phyloP scores from a whole-genome alignment of 768 basidiomycete genomes.

The Leccinum fibrillosum region DNA sequence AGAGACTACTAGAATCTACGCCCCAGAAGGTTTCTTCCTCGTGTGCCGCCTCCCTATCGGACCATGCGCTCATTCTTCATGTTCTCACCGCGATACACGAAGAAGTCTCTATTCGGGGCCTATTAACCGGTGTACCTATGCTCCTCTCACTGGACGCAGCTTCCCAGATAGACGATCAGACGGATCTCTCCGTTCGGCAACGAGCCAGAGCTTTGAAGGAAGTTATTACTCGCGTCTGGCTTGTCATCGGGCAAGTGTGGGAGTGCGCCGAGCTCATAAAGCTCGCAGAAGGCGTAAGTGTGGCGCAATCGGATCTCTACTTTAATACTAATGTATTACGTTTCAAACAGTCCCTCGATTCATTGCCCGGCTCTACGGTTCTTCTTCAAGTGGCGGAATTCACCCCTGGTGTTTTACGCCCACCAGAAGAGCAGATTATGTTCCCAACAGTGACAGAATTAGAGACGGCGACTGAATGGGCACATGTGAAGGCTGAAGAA shows the following conservation, averaged over 20 bases:
- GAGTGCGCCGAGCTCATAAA: constrained; percentile 51
- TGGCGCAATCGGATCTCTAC: constrained; percentile 10
- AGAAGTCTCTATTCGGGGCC: constrained; percentile 68
- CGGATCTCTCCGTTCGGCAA: constrained; percentile 37
- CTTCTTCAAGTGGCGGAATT: constrained; percentile 36
- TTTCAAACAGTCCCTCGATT: constrained; percentile 42
- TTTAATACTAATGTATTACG: constrained; percentile 14
- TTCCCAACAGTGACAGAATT: constrained; percentile 35
- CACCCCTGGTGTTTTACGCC: constrained; percentile 40
- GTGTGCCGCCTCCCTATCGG: constrained; percentile 60
- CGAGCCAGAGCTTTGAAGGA: constrained; percentile 58
- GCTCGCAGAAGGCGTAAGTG: constrained; percentile 54
- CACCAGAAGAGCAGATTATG: constrained; percentile 42
- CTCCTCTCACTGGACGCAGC: constrained; percentile 67
- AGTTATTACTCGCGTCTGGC: constrained; percentile 63
- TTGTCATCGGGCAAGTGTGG: constrained; percentile 69
- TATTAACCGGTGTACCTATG: constrained; percentile 84
- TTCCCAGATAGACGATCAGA: constrained; percentile 40
- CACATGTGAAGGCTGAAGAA: constrained; percentile 49
- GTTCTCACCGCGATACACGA: constrained; percentile 67
- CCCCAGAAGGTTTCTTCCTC: constrained; percentile 42
- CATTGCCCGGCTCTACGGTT: constrained; percentile 34
- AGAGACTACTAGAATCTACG: constrained; percentile 48
- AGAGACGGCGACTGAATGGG: constrained; percentile 22
- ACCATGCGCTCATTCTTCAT: constrained; percentile 69